Evolutionary conservation across 805 yeast genomes (phyloP), one percentile per base, ranked within the genome.

Genomic region (Lachancea dasiensis): DNA sequence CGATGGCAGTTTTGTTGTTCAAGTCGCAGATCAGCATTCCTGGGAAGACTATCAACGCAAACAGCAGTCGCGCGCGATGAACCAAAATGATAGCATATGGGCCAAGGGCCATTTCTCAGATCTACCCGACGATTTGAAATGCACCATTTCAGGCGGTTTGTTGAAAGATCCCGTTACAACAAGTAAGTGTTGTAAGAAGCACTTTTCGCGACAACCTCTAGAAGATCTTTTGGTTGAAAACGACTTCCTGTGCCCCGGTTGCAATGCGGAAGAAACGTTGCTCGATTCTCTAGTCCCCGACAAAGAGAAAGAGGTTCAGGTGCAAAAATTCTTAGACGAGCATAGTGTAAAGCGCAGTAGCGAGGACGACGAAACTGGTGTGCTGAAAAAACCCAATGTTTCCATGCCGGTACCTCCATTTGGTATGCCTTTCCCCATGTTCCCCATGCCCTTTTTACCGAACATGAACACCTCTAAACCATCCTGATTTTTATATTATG

Each of bases 1-100:
- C 36, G 92, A 86, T 24, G 99, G 99, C 34, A 85, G 89, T 52
- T 92, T 84, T 58, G 98, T 92, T 4, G 82, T 86, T 34, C 96
- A 95, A n/a, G 78, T 89, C 44, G 97, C 97, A 0, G 98, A 92
- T 63, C 75, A 78, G 28, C 81, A 79, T 52, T 81, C 96, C 0
- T 90, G 98, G 98, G 78, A 79, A 38, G 77, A 73, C 33, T 89
- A 77, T 55, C 95, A 87, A 56, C 78, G 84, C 46, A 81, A 79
- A 56, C 68, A 63, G 51, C 58, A 59, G 38, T 50, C 53, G 19
- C 40, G 59, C 15, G 37, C 50, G 25, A 47, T 61, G 43, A 48
- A 58, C 41, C 48, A 73, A 62, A 52, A 67, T 54, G 56, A 74
- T 68, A 30, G 70, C 59, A 26, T 62, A 60, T 57, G 71, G 69